Evolutionary conservation across 257 asterid species (phyloP), one percentile per base, ranked within the genome.

Genomic region (Linaria vulgaris): DNA sequence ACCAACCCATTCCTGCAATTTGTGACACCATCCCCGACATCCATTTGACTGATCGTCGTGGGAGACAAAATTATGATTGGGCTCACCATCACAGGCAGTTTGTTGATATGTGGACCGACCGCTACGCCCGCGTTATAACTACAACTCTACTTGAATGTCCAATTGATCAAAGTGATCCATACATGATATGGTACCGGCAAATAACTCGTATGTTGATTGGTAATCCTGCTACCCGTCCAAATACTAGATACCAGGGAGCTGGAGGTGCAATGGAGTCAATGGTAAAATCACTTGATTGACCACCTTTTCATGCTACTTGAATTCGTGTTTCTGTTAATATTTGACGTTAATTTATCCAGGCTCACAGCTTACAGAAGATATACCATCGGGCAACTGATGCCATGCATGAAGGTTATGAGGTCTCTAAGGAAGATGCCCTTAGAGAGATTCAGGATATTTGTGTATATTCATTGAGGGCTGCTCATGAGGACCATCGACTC

Each of bases 11-110:
- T 65, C 97, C 86, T 25, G 64, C 74, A 12, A 22, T 66, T 63
- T 89, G 95, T 66, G 91, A 83, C 74, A 83, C 91, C 19, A 80
- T 86, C 21, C 85, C 85, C 0, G 91, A 86, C 62, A 83, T 86
- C 46, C 95, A 85, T 71, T 74, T 79, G 41, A 86, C 90, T 63
- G 95, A 86, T 66, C 83, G 94, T 60, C 84, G 88, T 45, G 95
- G 94, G 63, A 76, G 96, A 71, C 95, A 86, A 78, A 88, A 86
- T 57, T 84, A 85, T 14, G 89, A 89, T 70, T 89, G 95, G 96
- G 84, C 86, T 30, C 85, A 68, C n/a, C 95, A 84, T 74, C 89
- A 82, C 76, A 74, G 77, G 71, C 85, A 85, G 30, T 85, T 76
- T 59, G 84, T 86, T 39, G 86, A 84, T 70, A 77, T 84, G 87